Conservation (phyloP, 1,284 basidiomycete genomes). For the Termitomyces sp. region DNA sequence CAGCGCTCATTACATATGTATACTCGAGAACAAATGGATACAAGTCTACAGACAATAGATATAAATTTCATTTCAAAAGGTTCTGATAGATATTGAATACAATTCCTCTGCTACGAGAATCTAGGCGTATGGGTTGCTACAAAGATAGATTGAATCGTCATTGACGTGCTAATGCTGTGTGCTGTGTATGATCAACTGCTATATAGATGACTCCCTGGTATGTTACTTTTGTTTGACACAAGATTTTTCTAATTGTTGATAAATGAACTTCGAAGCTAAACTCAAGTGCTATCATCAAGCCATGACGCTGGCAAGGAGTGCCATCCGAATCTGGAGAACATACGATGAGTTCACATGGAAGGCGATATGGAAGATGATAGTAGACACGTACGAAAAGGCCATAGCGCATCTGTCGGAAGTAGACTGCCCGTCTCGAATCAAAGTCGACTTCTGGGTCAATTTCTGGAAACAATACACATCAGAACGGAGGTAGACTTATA, state of each 20-base stretch:
- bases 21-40: too few relatives aligned
- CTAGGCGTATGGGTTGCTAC: background rate
- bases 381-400: slow-evolving; percentile 75
- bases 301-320: slow-evolving; percentile 39
- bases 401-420: slow-evolving; percentile 99
- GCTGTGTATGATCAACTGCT: background rate
- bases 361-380: background rate
- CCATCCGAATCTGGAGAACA: slow-evolving; percentile 36
- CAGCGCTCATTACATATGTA: too few relatives aligned
- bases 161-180: background rate
- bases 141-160: background rate
- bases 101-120: background rate
- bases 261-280: background rate
- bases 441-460: slow-evolving; percentile 99
- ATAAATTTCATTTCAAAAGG: background rate
- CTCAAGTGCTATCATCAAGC: slow-evolving; percentile 18
- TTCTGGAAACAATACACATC: slow-evolving; percentile 45
- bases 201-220: background rate
- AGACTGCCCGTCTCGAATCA: slow-evolving; percentile 89
- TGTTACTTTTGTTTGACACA: background rate
- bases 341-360: slow-evolving; percentile 1
- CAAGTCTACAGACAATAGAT: background rate
- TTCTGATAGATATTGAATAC: background rate
- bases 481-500: background rate
- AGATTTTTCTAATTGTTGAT: background rate